Evolutionary conservation across 805 yeast species (phyloP).

Genomic region (Sugiyamaella boreocaroliniensis): DNA sequence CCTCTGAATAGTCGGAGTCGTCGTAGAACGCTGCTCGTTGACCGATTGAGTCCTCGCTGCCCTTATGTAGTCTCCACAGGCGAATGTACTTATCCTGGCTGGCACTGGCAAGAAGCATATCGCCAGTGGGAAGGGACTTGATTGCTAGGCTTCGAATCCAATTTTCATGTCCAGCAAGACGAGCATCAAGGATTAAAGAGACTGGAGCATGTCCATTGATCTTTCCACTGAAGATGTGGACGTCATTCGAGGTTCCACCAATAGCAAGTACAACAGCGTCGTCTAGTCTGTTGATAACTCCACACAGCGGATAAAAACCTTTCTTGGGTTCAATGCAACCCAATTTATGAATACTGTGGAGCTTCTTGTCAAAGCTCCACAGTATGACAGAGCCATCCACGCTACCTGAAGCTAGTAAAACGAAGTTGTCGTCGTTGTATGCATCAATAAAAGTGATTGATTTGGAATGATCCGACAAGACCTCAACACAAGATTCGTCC

Average conservation of each 20-base stretch:
- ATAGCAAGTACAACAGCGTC: conserved; percentile 24
- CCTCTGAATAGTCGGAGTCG: conserved; percentile 34
- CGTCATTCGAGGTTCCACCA: conserved; percentile 33
- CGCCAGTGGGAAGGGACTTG: conserved; percentile 35
- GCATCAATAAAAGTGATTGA: conserved; percentile 54
- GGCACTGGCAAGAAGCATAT: conserved; percentile 71
- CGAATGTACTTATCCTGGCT: conserved; percentile 91
- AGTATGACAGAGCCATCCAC: conserved; percentile 53
- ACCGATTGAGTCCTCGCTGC: conserved; percentile 10
- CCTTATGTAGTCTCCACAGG: conserved; percentile 61
- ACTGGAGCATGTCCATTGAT: background rate
- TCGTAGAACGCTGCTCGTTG: conserved; percentile 50
- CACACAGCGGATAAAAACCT: conserved; percentile 26
- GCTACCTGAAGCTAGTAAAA: conserved; percentile 53
- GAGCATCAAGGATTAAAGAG: conserved; percentile 39
- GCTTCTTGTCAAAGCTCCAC: conserved; percentile 36
- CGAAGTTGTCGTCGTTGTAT: conserved; percentile 16
- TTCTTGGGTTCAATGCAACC: conserved; percentile 7
- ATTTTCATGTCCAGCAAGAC: conserved; percentile 86
- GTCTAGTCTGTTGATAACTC: conserved; percentile 15
- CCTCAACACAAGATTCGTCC: conserved; percentile 18
- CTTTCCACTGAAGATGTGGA: conserved; percentile 46
- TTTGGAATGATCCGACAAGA: conserved; percentile 38
- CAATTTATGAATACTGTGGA: conserved; percentile 9
- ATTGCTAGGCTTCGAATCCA: conserved; percentile 80